Percentiles rank a stretch among this genome's conserved stretches.
Evolutionary conservation across 352 stramenopile genomes (phyloP).

Genomic region (Hyaloperonospora brassicae): DNA sequence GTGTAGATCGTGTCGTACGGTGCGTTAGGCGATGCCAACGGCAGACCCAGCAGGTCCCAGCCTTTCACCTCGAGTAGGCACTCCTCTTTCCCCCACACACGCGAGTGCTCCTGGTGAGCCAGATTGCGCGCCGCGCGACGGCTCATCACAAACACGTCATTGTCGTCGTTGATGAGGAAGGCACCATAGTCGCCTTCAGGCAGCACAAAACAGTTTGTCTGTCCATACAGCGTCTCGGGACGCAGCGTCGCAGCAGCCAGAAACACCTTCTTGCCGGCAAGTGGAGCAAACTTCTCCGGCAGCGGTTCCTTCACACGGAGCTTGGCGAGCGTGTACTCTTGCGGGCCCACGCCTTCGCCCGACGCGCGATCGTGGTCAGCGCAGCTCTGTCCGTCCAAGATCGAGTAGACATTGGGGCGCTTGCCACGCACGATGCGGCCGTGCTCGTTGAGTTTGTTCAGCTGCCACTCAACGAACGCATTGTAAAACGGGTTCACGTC

Average conservation of each 20-base stretch:
- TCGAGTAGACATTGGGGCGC: slow-evolving; percentile 97
- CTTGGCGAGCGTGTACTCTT: slow-evolving; percentile 99
- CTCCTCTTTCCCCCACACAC: slow-evolving; percentile 83
- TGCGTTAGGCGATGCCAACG: slow-evolving; percentile 92
- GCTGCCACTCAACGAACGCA: slow-evolving; percentile 99
- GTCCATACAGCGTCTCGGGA: slow-evolving; percentile 99
- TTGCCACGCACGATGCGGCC: slow-evolving; percentile 90
- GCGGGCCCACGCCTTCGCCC: slow-evolving; percentile 96
- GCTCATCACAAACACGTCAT: slow-evolving; percentile 94
- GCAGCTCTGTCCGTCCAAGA: slow-evolving; percentile 97
- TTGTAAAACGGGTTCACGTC: slow-evolving; percentile 99
- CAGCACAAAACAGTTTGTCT: slow-evolving; percentile 99
- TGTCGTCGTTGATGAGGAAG: slow-evolving; percentile 91
- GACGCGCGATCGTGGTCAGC: slow-evolving; percentile 98
- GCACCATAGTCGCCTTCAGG: slow-evolving; percentile 98
- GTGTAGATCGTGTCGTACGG: slow-evolving; percentile 99
- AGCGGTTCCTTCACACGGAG: slow-evolving; percentile 85
- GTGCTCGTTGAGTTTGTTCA: slow-evolving; percentile 93
- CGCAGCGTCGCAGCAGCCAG: slow-evolving; percentile 97
- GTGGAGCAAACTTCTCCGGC: slow-evolving; percentile 61
- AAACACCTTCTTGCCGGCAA: slow-evolving; percentile 90
- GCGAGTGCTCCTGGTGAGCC: slow-evolving; percentile 91
- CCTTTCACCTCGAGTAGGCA: slow-evolving; percentile 90
- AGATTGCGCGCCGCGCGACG: slow-evolving; percentile 90
- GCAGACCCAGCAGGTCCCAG: slow-evolving; percentile 94